phyloP scores from a whole-genome alignment of 164 flowering plant genomes.

The Magnolia sinica region DNA sequence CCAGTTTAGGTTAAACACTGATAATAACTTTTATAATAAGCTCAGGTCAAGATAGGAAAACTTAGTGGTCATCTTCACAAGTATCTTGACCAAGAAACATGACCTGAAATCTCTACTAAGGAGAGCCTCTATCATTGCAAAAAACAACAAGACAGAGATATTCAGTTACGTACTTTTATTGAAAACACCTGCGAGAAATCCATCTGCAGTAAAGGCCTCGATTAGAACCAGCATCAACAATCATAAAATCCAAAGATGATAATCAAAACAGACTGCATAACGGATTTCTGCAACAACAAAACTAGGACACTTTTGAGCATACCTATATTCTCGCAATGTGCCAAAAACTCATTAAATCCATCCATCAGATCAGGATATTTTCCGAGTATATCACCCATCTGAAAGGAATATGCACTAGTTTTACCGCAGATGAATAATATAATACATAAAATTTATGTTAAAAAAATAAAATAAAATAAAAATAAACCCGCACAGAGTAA shows the following conservation, averaged over 20 bases:
- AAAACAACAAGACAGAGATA: conserved; percentile 10
- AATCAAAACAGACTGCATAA: neutral
- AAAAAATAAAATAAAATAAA: no score
- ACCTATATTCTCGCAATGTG: conserved; percentile 69
- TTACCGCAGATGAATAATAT: neutral
- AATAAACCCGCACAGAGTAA: no score
- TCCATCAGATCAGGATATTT: conserved; percentile 75
- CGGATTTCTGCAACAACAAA: neutral
- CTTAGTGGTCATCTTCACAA: no score
- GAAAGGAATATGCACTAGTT: conserved; percentile 10
- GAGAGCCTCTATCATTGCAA: conserved; percentile 1
- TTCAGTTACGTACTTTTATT: conserved; percentile 57
- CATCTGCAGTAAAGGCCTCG: conserved; percentile 52
- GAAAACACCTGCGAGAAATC: conserved; percentile 59
- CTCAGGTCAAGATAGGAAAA: no score
- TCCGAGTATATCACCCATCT: conserved; percentile 75
- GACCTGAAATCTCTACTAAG: conserved; percentile 1
- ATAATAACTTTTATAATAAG: no score
- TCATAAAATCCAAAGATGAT: neutral
- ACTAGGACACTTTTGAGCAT: neutral
- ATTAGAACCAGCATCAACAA: conserved; percentile 21
- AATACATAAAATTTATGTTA: no score
- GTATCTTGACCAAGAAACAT: neutral
- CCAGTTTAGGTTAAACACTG: neutral
- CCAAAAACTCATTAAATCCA: conserved; percentile 66